Evolutionary conservation across 306 rosid genomes (phyloP).

Genomic region (Mucuna pruriens): DNA sequence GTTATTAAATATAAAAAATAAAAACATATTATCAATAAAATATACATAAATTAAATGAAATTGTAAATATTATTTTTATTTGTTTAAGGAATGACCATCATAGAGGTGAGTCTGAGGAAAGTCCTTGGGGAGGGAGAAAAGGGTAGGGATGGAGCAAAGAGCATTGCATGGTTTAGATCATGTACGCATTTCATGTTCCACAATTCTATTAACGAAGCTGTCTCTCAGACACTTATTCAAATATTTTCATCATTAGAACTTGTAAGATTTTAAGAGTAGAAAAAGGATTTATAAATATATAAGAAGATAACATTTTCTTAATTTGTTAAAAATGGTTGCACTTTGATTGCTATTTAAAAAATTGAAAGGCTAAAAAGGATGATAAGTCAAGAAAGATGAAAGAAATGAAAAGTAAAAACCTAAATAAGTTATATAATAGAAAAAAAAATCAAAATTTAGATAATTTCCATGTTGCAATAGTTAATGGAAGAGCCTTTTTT

Average conservation of each 20-base stretch:
- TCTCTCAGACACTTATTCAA: no score
- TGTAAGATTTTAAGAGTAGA: not conserved
- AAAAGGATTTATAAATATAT: not conserved
- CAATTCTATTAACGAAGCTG: no score
- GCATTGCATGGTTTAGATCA: not conserved
- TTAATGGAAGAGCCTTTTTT: not conserved
- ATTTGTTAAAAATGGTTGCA: not conserved
- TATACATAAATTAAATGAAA: no score
- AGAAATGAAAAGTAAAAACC: not conserved
- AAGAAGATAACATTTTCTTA: not conserved
- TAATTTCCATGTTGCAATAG: not conserved
- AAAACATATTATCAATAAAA: no score
- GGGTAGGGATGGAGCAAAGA: not conserved
- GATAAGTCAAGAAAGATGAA: not conserved
- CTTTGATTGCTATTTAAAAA: not conserved
- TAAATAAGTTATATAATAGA: not conserved
- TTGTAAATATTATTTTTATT: no score
- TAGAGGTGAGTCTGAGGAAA: not conserved
- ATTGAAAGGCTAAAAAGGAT: not conserved
- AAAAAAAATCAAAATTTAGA: not conserved
- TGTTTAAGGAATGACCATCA: no score
- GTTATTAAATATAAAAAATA: no score
- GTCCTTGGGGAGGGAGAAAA: not conserved
- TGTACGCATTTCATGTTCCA: no score
- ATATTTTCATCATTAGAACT: not conserved